Base-by-base conservation (phyloP, 163 green algal genomes). In the Chlamydomonas reinhardtii region DNA sequence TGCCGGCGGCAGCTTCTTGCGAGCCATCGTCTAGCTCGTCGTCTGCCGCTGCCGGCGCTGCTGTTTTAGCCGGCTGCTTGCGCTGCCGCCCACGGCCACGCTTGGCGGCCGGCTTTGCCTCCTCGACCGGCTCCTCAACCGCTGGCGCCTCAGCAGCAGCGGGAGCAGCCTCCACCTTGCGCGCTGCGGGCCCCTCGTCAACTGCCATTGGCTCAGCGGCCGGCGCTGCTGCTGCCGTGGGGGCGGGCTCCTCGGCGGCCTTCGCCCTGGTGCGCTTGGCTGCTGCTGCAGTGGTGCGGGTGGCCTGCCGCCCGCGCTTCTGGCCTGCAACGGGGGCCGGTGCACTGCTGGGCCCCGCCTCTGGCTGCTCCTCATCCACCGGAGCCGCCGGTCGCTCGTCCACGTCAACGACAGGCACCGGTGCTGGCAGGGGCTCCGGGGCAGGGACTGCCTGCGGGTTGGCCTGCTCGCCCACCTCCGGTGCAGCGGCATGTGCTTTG, bases 221-320 rank as follows among this genome's bases (percentile, higher is more conserved):
- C 25, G 59, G 25, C 20, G 59, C 59, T 31, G 22, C 34, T 5
- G 71, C 35, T 6, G 17, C 9, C 27, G 39, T 27, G 34, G 72
- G 14, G n/a, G 16, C 52, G n/a, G 48, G 48, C 73, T 48, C 22
- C 27, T 34, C 27, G 59, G 59, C 59, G 20, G 59, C 25, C 59
- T 66, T 66, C 2, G 20, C 59, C 56, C 24, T 65, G 4, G 68
- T 34, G 29, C 79, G 79, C 68, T 85, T 85, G 2, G 79, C 54
- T 31, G 62, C 74, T 54, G 76, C 76, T 39, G 66, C 48, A 20
- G 73, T 14, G 1, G 29, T 14, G 12, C 17, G 27, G n/a, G 73
- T n/a, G 15, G 25, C 32, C n/a, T 56, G 52, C 19, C 66, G 68
- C 2, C 79, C 66, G 24, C 79, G 79, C 69, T 85, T 85, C 54